Base-by-base conservation (phyloP, 163 green algal species). In the Coccomyxa subellipsoidea region DNA sequence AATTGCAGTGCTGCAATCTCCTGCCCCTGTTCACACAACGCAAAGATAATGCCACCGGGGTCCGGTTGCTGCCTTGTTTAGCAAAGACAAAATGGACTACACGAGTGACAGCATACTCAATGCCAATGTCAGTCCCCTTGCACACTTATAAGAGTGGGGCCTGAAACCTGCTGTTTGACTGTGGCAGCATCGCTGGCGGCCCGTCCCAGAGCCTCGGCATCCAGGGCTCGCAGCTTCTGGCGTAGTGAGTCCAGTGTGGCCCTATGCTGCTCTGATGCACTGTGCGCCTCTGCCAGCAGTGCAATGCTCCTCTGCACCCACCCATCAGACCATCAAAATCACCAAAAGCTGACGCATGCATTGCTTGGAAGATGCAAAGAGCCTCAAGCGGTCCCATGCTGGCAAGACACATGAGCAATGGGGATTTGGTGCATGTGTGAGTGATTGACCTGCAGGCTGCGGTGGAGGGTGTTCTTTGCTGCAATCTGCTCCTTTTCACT, bases 241-340 rank as follows among this genome's bases (percentile, higher is more conserved):
- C 66, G 66, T 23, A 73, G 21, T 35, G 29, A 34, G 7, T 73
- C 66, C 1, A 73, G 66, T 7, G 66, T 35, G 4, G 7, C 27
- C 12, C 66, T 73, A 23, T 73, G 66, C 4, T 73, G 66, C 29
- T 34, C n/a, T 9, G 29, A 18, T 37, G 66, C 66, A 25, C 12
- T 35, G 66, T 23, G 66, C 2, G 66, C 21, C 12, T 37, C 29
- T 35, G 29, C 29, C 66, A 73, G 66, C 66, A 73, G n/a, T 8
- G 66, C 66, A 34, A 18, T 73, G 7, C 66, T 73, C 66, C 66
- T 73, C 66, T 73, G 66, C 66, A 73, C 29, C 53, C 53, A 69
- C 53, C 15, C 53, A 12, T 15, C 21, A 12, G 21, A 12, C 53
- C 53, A 69, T 69, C 15, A 21, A 12, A 29, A 21, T 69, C 53